Percentiles rank a stretch among this genome's conserved stretches.
These are phyloP conservation scores for Pseudophaeomoniella oleicola DNA, from an alignment of 2,329 filamentous ascomycete species.

Conservation along the genomic window DNA sequence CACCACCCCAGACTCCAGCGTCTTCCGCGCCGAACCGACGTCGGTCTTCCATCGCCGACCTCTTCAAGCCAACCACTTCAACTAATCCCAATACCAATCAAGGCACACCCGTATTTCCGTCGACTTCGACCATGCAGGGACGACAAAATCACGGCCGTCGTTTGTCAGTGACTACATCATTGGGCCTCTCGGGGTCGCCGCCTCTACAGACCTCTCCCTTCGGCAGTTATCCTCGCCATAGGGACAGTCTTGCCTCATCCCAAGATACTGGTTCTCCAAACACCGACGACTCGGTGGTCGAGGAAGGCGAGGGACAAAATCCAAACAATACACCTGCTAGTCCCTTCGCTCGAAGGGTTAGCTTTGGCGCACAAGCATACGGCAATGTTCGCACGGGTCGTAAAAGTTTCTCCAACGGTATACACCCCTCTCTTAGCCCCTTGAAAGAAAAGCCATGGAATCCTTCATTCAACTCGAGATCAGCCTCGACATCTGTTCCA, in stretches of 20 bases:
- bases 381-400: conserved; percentile 52
- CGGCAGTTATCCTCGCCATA: conserved; percentile 38
- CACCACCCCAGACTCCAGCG: conserved; percentile 23
- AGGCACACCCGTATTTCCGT: conserved; percentile 27
- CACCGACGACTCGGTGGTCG: conserved; percentile 30
- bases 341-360: conserved; percentile 72
- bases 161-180: conserved; percentile 53
- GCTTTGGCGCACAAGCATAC: conserved; percentile 72
- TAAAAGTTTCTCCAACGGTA: conserved; percentile 50
- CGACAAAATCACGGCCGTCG: conserved; percentile 47
- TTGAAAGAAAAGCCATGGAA: conserved; percentile 12
- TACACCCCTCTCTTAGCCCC: conserved; percentile 37
- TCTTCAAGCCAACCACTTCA: conserved; percentile 37
- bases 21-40: conserved; percentile 22
- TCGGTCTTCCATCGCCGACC: conserved; percentile 30
- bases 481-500: conserved; percentile 19
- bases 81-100: conserved; percentile 34
- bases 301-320: conserved; percentile 62
- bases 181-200: conserved; percentile 58
- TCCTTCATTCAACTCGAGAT: conserved; percentile 6
- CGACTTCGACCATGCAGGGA: conserved; percentile 29
- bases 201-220: conserved; percentile 41
- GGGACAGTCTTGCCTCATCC: conserved; percentile 55
- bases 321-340: conserved; percentile 47
- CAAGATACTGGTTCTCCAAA: conserved; percentile 26